Base-by-base conservation (phyloP, 1,139 yeast genomes). In the Tardiomyces digboiensis region DNA sequence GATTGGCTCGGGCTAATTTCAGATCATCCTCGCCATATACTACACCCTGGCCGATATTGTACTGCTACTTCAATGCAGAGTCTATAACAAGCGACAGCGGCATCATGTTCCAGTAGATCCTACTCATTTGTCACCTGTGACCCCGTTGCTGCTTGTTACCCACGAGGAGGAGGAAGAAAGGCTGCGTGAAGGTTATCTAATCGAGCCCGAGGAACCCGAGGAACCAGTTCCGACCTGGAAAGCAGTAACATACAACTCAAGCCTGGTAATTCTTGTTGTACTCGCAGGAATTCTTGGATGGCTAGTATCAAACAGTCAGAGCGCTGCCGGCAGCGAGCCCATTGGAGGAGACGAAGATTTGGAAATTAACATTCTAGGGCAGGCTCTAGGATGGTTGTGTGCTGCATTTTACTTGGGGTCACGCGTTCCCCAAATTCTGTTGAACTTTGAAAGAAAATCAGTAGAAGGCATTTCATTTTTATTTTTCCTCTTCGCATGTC, bases 401-500 rank as follows among this genome's bases (percentile, higher is more conserved):
- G 97, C 97, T 1, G 64, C 72, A 1, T 71, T 89, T 41, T 89
- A 89, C 61, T 67, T 89, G 52, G 95, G 96, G 1, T 87, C 96
- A 14, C 71, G 97, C 53, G 65, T 89, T 20, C 97, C 97, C 1
- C 97, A 89, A 65, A 85, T 89, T 48, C 62, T 85, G 46, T 72
- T 89, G 49, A 89, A 89, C 65, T 86, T 72, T 59, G 72, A 80
- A 61, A 74, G 97, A 55, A 87, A 87, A 65, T 83, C 94, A 2
- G 85, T 95, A 58, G 97, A 88, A 49, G 97, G 97, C 22, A 83
- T 89, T 44, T 83, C 95, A 21, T 87, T 89, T 60, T 72, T 89
- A 73, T 89, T 89, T 65, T 89, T 89, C 65, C 67, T 88, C 37
- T 88, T 89, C 71, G 97, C 97, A 29, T 87, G 96, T 61, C 67